Conservation (phyloP, 805 yeast genomes). For the Yamadazyma tumulicola region DNA sequence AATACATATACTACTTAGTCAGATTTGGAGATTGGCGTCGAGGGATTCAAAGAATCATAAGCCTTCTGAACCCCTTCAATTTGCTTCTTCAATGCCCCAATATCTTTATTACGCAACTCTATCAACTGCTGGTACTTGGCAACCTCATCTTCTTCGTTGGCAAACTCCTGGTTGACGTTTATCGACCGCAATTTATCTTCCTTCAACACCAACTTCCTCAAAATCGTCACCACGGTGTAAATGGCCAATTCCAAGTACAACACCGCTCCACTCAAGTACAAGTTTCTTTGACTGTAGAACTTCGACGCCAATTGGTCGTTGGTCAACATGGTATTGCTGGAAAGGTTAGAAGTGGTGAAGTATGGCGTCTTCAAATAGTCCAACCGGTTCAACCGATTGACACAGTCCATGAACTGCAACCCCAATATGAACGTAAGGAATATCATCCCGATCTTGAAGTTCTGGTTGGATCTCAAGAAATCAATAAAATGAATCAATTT, state of each 20-base stretch:
- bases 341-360: conserved; percentile 10
- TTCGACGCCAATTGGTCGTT: conserved; percentile 55
- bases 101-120: conserved; percentile 38
- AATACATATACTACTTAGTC: background rate
- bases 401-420: conserved; percentile 53
- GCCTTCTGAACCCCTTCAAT: conserved; percentile 47
- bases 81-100: conserved; percentile 48
- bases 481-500: conserved; percentile 37
- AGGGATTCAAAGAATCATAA: conserved; percentile 38
- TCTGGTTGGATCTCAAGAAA: conserved; percentile 29
- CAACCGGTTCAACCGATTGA: conserved; percentile 37
- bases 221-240: conserved; percentile 49
- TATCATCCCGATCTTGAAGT: conserved; percentile 42
- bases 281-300: conserved; percentile 61
- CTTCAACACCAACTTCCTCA: conserved; percentile 50
- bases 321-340: conserved; percentile 23
- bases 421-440: conserved; percentile 43
- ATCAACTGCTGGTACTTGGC: conserved; percentile 35
- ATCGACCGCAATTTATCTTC: conserved; percentile 23
- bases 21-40: conserved; percentile 1
- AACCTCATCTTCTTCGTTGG: conserved; percentile 23
- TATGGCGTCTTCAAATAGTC: conserved; percentile 20
- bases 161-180: conserved; percentile 11
- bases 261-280: conserved; percentile 61
- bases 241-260: conserved; percentile 54